Evolutionary conservation across 2,329 filamentous ascomycete species (phyloP), one percentile per base, ranked within the genome.

Genomic region (Penicillium thymicola): DNA sequence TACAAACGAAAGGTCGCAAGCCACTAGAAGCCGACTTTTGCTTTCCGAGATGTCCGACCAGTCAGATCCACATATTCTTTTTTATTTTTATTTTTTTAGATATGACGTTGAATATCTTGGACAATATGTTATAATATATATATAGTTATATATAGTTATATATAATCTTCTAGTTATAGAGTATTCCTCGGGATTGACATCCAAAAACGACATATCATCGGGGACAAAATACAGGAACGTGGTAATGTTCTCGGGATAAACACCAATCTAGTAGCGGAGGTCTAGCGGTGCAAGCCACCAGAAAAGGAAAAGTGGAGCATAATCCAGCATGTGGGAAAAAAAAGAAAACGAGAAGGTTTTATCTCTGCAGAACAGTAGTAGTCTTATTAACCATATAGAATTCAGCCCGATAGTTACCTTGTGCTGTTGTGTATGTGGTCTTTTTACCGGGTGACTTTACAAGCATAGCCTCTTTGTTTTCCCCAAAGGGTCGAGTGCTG

Each of bases 21-120:
- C 57, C 54, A 57, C 53, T 59, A 28, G 32, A 51, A 54, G 46
- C 32, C 52, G 28, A 34, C 46, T 50, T 46, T 16, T 46, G 49
- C 51, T 50, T 62, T 60, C 59, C 59, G 61, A 55, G 34, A 23
- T 57, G 53, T 60, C 61, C 61, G 61, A 61, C 51, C 57, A 47
- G 49, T 51, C 41, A 54, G 38, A 61, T 58, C 46, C 34, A 52
- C 44, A 16, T 28, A 8, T 4, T 54, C 13, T 47, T 25, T 47
- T 25, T 21, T 21, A 21, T 21, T 21, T 21, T 21, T n/a, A n/a
- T n/a, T 40, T 27, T 23, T 46, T 21, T 23, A 13, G 18, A 32
- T 32, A 30, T 13, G 13, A 14, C 13, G 23, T 32, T n/a, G n/a
- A 13, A 13, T 32, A 13, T 13, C 4, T 11, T 30, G 28, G 28